phyloP scores from a whole-genome alignment of 2,329 filamentous ascomycete genomes.

The Botrytis fabae region DNA sequence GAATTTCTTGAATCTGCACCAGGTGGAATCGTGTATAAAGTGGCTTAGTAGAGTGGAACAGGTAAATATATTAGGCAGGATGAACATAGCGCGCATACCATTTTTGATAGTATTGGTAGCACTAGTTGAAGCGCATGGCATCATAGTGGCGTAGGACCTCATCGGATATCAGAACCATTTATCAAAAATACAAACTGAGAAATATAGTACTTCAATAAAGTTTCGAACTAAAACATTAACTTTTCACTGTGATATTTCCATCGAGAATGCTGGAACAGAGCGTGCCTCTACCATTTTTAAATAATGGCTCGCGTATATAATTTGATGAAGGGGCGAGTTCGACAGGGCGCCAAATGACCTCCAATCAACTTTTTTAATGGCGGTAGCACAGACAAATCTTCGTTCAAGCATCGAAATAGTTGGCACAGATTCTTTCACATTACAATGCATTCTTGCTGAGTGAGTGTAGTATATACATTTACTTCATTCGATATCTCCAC shows the following conservation, averaged over 20 bases:
- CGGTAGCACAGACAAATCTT: neutral
- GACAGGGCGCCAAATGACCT: neutral
- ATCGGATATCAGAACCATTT: neutral
- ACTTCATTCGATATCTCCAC: neutral
- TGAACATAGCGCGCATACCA: neutral
- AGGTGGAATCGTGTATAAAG: neutral
- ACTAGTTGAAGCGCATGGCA: neutral
- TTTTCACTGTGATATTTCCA: neutral
- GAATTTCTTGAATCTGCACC: neutral
- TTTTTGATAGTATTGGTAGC: neutral
- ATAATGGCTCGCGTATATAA: neutral
- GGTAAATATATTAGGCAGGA: neutral
- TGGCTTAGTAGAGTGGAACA: neutral
- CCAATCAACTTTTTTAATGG: accelerated
- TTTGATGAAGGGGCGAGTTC: neutral
- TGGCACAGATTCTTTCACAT: neutral
- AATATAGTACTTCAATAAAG: neutral
- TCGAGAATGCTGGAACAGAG: neutral
- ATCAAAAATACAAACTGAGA: no score
- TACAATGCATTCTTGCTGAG: neutral
- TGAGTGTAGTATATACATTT: neutral
- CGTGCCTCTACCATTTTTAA: no score
- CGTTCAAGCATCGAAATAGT: neutral
- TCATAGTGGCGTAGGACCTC: no score
- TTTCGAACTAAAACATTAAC: neutral